These are phyloP conservation scores for Penicillium alfredii DNA, from an alignment of 495 filamentous ascomycete genomes.

Conservation along the genomic window DNA sequence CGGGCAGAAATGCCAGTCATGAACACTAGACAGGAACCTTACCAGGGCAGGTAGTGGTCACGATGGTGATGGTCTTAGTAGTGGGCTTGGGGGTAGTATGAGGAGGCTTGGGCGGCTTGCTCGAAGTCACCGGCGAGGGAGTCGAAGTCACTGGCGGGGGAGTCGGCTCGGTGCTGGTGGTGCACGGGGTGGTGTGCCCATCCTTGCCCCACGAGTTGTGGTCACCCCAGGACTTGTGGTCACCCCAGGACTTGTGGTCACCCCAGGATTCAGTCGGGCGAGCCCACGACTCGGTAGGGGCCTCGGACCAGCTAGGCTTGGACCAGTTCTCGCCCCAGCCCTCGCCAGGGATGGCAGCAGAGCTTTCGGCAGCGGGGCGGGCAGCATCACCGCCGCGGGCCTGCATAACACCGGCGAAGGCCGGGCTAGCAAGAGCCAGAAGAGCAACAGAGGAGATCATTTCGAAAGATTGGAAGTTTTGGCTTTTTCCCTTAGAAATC, in stretches of 20 bases:
- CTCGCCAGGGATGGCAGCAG: background rate
- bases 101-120: constrained; percentile 1
- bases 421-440: constrained; percentile 37
- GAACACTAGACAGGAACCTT: constrained; percentile 6
- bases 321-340: constrained; percentile 9
- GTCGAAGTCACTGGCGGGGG: constrained; percentile 2
- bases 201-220: too few relatives aligned
- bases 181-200: constrained; percentile 11
- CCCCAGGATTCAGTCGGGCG: constrained; percentile 5
- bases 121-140: constrained; percentile 9
- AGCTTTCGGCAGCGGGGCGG: constrained; percentile 3
- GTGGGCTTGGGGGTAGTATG: constrained; percentile 16
- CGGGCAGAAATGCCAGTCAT: too few relatives aligned
- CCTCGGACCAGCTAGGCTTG: constrained; percentile 5
- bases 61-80: constrained; percentile 24
- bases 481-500: constrained; percentile 14
- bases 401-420: constrained; percentile 38
- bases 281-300: background rate
- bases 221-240: too few relatives aligned
- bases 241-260: constrained; percentile 1
- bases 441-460: constrained; percentile 41
- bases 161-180: constrained; percentile 9
- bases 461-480: constrained; percentile 25
- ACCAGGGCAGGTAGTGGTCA: constrained; percentile 37
- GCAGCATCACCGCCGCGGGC: constrained; percentile 24